Evolutionary conservation across 176 grass and related monocot species (phyloP).

Genomic region (Elymus sibiricus): DNA sequence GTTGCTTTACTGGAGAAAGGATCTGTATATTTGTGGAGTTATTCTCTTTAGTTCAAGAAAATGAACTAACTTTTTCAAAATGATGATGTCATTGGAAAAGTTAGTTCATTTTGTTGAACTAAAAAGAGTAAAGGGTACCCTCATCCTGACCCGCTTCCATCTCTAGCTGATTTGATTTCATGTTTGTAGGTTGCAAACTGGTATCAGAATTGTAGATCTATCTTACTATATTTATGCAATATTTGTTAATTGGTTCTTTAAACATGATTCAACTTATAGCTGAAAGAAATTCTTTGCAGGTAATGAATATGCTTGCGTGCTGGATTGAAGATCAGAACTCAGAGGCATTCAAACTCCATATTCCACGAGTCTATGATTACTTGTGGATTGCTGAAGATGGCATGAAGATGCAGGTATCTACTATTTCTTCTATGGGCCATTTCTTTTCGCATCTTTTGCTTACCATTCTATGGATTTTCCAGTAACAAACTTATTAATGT

Average conservation of each 20-base stretch:
- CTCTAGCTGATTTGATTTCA: no score
- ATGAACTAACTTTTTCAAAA: not conserved
- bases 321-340: conserved; percentile 94
- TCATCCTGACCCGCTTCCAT: not conserved
- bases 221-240: no score
- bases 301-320: conserved; percentile 94
- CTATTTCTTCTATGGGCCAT: no score
- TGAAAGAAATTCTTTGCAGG: no score
- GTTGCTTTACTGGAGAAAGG: not conserved
- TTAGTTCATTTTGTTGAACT: not conserved
- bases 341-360: conserved; percentile 75
- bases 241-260: not conserved
- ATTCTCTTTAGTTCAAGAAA: not conserved
- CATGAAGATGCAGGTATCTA: conserved; percentile 90
- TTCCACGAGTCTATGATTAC: conserved; percentile 74
- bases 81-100: not conserved
- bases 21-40: not conserved
- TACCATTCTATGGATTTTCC: no score
- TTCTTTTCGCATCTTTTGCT: no score
- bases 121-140: not conserved
- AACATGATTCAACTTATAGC: no score
- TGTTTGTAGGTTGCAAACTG: no score
- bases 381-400: conserved; percentile 97
- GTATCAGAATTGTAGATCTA: not conserved
- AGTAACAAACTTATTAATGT: no score